Base-by-base conservation (phyloP, 83 land plant species). In the Thuja plicata region DNA sequence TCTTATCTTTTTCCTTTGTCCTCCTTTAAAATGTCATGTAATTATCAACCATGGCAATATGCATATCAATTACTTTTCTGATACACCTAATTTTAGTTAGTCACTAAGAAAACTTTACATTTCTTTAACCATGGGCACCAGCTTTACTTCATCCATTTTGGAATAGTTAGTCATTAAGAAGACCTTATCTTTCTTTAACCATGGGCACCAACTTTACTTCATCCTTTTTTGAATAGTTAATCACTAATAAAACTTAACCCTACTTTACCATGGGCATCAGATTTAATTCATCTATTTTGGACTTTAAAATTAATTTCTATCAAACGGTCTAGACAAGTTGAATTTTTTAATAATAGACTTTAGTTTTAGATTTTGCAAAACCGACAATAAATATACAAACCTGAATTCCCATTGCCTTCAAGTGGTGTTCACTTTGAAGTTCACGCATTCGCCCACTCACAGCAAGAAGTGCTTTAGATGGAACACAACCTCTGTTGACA, bases 391-490 rank as follows among this genome's bases (percentile, higher is more conserved):
- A 15, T 9, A 46, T 48, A 4, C 19, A 30, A 90, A 96, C 99
- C 99, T 98, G 96, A 86, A 98, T 91, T 87, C 99, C 99, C 34
- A 98, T 90, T 11, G 98, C 90, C 92, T 96, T 98, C 91, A 98
- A 88, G 83, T 98, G 99, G 80, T 97, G 95, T 87, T 97, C 99
- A 92, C 91, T 93, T 77, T 97, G 97, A 87, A 98, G 94, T 88
- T 98, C 99, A n/a, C 99, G 94, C 99, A 98, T 95, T 71, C 99
- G 93, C 12, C 99, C 99, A 93, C 99, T 98, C 16, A 98, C 99
- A 84, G 99, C 99, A 84, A 98, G 93, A 89, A 98, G 95, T 77
- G 99, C 99, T 90, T 98, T 98, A 2, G 99, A 98, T 46, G 99
- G 99, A 88, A 98, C 99, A 94, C 99, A 98, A 3, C 99, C 99